Base-by-base conservation (phyloP, 2,329 filamentous ascomycete genomes). In the Dothistroma pini region DNA sequence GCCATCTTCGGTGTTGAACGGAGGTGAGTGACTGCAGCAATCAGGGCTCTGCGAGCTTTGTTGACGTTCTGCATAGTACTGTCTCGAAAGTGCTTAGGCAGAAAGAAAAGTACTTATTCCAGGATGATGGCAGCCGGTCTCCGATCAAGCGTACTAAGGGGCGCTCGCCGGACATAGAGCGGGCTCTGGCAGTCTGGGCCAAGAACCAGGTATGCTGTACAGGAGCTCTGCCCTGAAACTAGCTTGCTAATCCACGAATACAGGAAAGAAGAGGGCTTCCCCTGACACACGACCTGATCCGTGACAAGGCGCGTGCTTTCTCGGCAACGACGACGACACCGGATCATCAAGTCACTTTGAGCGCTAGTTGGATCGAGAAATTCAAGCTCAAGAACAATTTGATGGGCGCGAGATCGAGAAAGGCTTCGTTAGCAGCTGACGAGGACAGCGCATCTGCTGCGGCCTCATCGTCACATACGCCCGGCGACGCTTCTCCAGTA, bases 1-100 rank as follows among this genome's bases (percentile, higher is more conserved):
- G 89, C 88, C 61, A 87, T 92, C 74, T 99, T 99, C 78, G 93
- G 93, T 38, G 95, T 99, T 56, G 95, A 99, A 79, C 83, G 95
- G 88, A 97, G 95, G 95, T 97, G 87, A 75, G 79, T 32, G 21
- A 29, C 25, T 2, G 6, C 25, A 29, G 9, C 25, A 19, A 29
- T 12, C 10, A 2, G 19, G 6, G 21, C 22, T 19, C 48, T 51
- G 10, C 14, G 14, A 29, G 31, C 29, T 19, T 38, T 50, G 54
- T 56, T 61, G 48, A 64, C 66, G 48, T 68, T 61, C 48, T 62
- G 60, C 63, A 53, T 75, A 99, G 95, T 79, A 99, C 95, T 54
- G 95, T 99, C n/a, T 99, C 95, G 58, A 99, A 99, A 75, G 95
- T 97, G 58, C 78, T 99, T 66, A 88, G 93, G 57, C 89, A 96